Conservation (phyloP, 169 alveolate genomes). For the Babesia ovis region DNA sequence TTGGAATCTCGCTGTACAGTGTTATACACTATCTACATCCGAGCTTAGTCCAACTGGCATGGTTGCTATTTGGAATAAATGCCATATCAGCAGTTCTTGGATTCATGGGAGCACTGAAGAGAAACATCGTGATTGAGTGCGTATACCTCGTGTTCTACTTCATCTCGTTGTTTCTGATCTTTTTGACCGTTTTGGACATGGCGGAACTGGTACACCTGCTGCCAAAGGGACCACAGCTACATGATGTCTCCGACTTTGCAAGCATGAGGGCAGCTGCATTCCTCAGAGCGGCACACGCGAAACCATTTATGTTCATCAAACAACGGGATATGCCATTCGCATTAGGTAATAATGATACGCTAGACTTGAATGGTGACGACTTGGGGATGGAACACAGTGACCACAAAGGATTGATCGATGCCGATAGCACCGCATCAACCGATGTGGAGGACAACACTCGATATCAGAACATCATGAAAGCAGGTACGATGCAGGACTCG, state of each 20-base stretch:
- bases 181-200: slow-evolving; percentile 58
- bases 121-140: slow-evolving; percentile 40
- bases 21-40: slow-evolving; percentile 67
- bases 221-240: slow-evolving; percentile 65
- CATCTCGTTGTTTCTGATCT: slow-evolving; percentile 27
- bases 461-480: background rate
- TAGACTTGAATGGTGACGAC: background rate
- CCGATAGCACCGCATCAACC: slow-evolving; percentile 4
- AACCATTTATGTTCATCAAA: slow-evolving; percentile 11
- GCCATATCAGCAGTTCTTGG: slow-evolving; percentile 49
- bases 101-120: slow-evolving; percentile 51
- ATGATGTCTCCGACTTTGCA: slow-evolving; percentile 34
- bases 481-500: background rate
- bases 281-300: slow-evolving; percentile 14
- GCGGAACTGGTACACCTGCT: slow-evolving; percentile 67
- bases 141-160: slow-evolving; percentile 50
- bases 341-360: background rate
- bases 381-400: background rate
- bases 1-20: slow-evolving; percentile 61
- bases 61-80: slow-evolving; percentile 37
- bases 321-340: slow-evolving; percentile 23
- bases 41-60: slow-evolving; percentile 33
- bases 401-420: background rate
- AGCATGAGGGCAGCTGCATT: slow-evolving; percentile 4
- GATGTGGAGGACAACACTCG: slow-evolving; percentile 12